These are phyloP conservation scores for Calonectria pseudoturangicola DNA, from an alignment of 2,329 filamentous ascomycete genomes.

Conservation along the genomic window DNA sequence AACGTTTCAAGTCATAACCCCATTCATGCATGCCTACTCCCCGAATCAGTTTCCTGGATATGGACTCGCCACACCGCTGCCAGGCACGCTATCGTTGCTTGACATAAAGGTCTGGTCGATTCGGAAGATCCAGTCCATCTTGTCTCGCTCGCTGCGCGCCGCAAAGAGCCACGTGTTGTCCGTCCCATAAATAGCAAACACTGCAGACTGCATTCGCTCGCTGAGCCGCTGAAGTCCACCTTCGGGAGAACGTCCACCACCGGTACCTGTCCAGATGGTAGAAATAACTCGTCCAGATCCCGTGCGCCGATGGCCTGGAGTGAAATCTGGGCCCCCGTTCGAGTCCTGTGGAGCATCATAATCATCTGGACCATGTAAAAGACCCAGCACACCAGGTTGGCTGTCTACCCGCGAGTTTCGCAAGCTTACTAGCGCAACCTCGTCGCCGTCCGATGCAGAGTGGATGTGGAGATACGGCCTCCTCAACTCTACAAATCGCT, in stretches of 20 bases:
- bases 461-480: conserved; percentile 95
- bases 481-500: conserved; percentile 93
- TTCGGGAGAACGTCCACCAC: conserved; percentile 56
- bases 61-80: conserved; percentile 62
- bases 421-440: conserved; percentile 91
- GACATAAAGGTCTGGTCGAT: conserved; percentile 87
- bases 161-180: conserved; percentile 98
- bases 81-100: conserved; percentile 64
- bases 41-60: conserved; percentile 57
- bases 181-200: conserved; percentile 95
- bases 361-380: conserved; percentile 75
- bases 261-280: conserved; percentile 72
- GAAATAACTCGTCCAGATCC: conserved; percentile 72
- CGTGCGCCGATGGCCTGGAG: conserved; percentile 69
- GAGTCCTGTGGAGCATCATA: conserved; percentile 60
- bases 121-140: conserved; percentile 97
- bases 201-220: conserved; percentile 78
- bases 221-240: conserved; percentile 71
- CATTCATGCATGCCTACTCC: conserved; percentile 39
- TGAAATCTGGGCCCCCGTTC: conserved; percentile 61
- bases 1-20: conserved; percentile 56
- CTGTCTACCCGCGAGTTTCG: conserved; percentile 94
- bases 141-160: conserved; percentile 90
- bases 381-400: conserved; percentile 87
- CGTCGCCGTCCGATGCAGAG: conserved; percentile 88